These are phyloP conservation scores for Suillus fuscotomentosus DNA, from an alignment of 768 basidiomycete species.

Conservation along the genomic window DNA sequence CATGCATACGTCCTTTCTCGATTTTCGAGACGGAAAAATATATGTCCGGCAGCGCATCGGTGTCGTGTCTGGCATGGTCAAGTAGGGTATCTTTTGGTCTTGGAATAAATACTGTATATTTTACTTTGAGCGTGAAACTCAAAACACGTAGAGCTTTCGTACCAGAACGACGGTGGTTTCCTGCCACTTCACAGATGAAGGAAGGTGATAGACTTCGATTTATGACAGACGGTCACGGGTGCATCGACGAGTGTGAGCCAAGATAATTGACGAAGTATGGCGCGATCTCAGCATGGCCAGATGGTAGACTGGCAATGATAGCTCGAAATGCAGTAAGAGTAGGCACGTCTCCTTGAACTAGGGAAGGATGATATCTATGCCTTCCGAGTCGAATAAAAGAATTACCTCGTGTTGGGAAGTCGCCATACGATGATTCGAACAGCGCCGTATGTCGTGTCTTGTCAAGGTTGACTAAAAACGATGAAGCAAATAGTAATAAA, in stretches of 20 bases:
- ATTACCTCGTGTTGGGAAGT: neutral
- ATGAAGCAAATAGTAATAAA: neutral
- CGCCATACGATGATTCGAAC: neutral
- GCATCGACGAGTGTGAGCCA: neutral
- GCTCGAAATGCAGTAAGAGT: neutral
- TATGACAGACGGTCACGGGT: neutral
- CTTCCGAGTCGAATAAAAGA: neutral
- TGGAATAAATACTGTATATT: neutral
- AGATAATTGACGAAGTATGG: neutral
- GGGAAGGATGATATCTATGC: neutral
- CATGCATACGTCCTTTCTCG: neutral
- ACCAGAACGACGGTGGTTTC: neutral
- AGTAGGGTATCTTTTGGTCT: conserved; percentile 3
- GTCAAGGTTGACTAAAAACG: neutral
- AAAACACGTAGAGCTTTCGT: neutral
- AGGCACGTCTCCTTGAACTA: neutral
- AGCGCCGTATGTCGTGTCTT: neutral
- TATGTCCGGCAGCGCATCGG: neutral
- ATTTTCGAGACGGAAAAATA: neutral
- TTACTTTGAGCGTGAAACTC: neutral
- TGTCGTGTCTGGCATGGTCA: neutral
- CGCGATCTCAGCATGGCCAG: neutral
- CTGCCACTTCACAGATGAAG: neutral
- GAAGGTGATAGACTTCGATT: neutral
- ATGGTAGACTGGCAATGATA: neutral